A percentile compares a stretch with the other conserved stretches of the same genome.
These are phyloP conservation scores for Sclerotinia sclerotiorum DNA, from an alignment of 2,329 filamentous ascomycete genomes.

Conservation along the genomic window DNA sequence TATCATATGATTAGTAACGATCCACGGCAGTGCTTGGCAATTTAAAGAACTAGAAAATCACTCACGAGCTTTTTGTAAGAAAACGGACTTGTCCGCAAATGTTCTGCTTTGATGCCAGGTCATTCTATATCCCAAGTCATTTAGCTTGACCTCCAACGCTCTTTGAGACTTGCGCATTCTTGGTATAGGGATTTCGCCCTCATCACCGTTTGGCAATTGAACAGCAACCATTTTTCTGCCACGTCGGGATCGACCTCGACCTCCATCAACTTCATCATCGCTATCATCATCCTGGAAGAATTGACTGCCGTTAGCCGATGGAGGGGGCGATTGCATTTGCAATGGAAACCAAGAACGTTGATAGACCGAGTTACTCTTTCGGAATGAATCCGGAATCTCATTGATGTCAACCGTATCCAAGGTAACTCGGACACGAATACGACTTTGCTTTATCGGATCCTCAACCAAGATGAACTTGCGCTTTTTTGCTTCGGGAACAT, in stretches of 20 bases:
- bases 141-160: conserved; percentile 82
- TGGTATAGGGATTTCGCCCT: conserved; percentile 73
- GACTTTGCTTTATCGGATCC: conserved; percentile 75
- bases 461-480: conserved; percentile 97
- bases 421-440: conserved; percentile 85
- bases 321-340: conserved; percentile 86
- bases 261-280: conserved; percentile 51
- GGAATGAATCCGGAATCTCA: conserved; percentile 94
- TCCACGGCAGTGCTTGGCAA: neutral
- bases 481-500: conserved; percentile 84
- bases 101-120: conserved; percentile 94
- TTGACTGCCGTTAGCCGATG: conserved; percentile 69
- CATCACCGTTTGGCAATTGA: conserved; percentile 66
- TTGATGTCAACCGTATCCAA: conserved; percentile 93
- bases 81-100: conserved; percentile 82
- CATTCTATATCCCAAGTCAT: conserved; percentile 92
- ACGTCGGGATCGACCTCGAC: conserved; percentile 37
- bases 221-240: conserved; percentile 59
- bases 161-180: conserved; percentile 68
- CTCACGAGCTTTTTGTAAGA: conserved; percentile 88
- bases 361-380: conserved; percentile 84
- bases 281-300: conserved; percentile 73
- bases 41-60: conserved; percentile 37
- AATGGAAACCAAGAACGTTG: conserved; percentile 89
- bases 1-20: conserved; percentile 24